Percentiles rank a stretch among this genome's conserved stretches.
Conservation (phyloP, 2,329 filamentous ascomycete species). For the Colletotrichum sp. region DNA sequence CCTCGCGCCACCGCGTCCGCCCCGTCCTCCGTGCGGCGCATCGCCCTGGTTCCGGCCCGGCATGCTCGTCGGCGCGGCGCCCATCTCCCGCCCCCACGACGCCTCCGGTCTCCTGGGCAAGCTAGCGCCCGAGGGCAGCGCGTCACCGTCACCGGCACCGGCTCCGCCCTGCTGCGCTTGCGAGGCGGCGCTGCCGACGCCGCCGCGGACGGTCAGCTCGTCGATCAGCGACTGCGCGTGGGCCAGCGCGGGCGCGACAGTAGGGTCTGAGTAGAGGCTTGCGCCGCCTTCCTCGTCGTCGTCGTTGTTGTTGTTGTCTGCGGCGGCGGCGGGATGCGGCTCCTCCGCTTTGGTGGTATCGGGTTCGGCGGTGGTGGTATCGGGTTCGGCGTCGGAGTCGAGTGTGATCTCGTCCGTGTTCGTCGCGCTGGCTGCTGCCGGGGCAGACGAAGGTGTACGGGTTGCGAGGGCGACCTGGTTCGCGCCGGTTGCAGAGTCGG, state of each 20-base stretch:
- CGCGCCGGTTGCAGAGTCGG: constrained; percentile 33
- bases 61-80: background rate
- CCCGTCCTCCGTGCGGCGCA: background rate
- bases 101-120: constrained; percentile 13
- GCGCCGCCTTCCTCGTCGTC: constrained; percentile 6
- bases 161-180: background rate
- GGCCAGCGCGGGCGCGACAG: constrained; percentile 18
- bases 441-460: constrained; percentile 16
- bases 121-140: background rate
- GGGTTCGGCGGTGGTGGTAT: background rate
- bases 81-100: constrained; percentile 15
- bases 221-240: constrained; percentile 19
- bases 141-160: background rate
- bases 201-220: background rate
- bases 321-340: background rate
- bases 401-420: constrained; percentile 54
- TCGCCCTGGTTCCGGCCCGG: background rate
- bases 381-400: constrained; percentile 42
- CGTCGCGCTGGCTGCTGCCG: background rate
- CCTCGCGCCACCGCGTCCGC: background rate
- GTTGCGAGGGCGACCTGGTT: constrained; percentile 43
- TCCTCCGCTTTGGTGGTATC: background rate
- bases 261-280: background rate
- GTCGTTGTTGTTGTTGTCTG: constrained; percentile 6
- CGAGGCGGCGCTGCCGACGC: background rate